These are phyloP conservation scores for Trichoderma erinaceum DNA, from an alignment of 495 filamentous ascomycete species.

Conservation along the genomic window DNA sequence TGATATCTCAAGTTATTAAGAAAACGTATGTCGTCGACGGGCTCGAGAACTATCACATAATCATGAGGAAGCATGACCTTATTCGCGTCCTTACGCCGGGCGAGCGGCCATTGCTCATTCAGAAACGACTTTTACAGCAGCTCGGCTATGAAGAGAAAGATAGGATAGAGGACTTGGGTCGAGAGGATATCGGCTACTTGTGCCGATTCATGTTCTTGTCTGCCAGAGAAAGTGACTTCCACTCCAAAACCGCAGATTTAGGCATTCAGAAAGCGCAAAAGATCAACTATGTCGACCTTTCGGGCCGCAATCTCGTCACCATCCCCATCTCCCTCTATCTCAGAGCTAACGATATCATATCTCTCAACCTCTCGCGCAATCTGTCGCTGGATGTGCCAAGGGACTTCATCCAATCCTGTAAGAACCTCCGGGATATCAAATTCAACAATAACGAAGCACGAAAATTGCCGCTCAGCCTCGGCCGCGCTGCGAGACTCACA, in stretches of 20 bases:
- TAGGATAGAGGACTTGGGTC: constrained; percentile 86
- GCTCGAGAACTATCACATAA: constrained; percentile 87
- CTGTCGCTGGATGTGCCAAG: constrained; percentile 87
- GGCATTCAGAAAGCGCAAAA: constrained; percentile 77
- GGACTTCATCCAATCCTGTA: constrained; percentile 93
- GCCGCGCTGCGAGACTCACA: constrained; percentile 72
- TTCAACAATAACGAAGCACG: constrained; percentile 88
- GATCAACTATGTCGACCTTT: constrained; percentile 86
- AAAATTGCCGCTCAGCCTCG: constrained; percentile 77
- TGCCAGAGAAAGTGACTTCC: constrained; percentile 75
- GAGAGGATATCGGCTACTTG: constrained; percentile 95
- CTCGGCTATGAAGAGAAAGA: constrained; percentile 86
- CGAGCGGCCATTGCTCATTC: constrained; percentile 84
- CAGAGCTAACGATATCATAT: constrained; percentile 87
- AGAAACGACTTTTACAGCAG: constrained; percentile 87
- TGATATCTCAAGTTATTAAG: constrained; percentile 75
- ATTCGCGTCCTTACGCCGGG: constrained; percentile 67
- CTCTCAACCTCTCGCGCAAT: constrained; percentile 86
- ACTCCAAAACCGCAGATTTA: constrained; percentile 54
- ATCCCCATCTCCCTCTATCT: constrained; percentile 93
- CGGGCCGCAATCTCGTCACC: constrained; percentile 84
- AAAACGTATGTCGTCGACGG: constrained; percentile 89
- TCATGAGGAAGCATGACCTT: constrained; percentile 89
- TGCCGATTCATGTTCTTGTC: constrained; percentile 93
- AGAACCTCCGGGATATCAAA: constrained; percentile 88